These are phyloP conservation scores for Harrya chromipes DNA, from an alignment of 768 basidiomycete genomes.

Conservation along the genomic window DNA sequence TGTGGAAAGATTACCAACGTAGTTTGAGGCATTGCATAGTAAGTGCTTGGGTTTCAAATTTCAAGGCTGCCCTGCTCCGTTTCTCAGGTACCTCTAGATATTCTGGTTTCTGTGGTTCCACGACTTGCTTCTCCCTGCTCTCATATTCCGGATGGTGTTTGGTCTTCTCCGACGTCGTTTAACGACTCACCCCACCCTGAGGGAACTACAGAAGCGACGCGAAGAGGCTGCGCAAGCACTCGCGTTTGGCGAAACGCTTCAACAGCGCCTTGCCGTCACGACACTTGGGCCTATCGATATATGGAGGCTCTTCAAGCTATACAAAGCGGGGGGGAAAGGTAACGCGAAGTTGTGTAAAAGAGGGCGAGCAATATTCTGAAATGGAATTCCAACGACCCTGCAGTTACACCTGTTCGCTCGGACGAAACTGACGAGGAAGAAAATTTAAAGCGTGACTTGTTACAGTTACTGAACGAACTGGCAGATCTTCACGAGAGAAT, in stretches of 20 bases:
- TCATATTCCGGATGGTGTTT: constrained; percentile 47
- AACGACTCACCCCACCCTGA: constrained; percentile 52
- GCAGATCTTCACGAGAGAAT: constrained; percentile 63
- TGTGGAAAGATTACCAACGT: constrained; percentile 49
- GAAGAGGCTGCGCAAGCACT: constrained; percentile 47
- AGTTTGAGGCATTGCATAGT: constrained; percentile 54
- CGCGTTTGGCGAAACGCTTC: constrained; percentile 49
- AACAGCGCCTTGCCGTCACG: constrained; percentile 42
- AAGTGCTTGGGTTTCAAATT: constrained; percentile 20
- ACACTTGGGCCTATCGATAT: constrained; percentile 51
- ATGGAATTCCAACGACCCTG: neutral
- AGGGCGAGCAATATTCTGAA: constrained; percentile 1
- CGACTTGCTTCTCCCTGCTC: constrained; percentile 51
- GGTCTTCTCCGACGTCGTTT: constrained; percentile 47
- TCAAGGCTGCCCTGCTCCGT: neutral
- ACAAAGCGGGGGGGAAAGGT: constrained; percentile 36
- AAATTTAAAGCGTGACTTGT: constrained; percentile 40
- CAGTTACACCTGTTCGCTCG: neutral
- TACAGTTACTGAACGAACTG: constrained; percentile 44
- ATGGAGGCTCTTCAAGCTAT: constrained; percentile 49
- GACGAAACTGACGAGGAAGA: constrained; percentile 27
- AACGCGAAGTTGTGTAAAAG: constrained; percentile 28
- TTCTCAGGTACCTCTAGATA: constrained; percentile 33
- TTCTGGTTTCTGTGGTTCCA: constrained; percentile 67
- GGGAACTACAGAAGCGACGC: constrained; percentile 52